Conservation (phyloP, 2,329 filamentous ascomycete genomes). For the Penicillium freii region DNA sequence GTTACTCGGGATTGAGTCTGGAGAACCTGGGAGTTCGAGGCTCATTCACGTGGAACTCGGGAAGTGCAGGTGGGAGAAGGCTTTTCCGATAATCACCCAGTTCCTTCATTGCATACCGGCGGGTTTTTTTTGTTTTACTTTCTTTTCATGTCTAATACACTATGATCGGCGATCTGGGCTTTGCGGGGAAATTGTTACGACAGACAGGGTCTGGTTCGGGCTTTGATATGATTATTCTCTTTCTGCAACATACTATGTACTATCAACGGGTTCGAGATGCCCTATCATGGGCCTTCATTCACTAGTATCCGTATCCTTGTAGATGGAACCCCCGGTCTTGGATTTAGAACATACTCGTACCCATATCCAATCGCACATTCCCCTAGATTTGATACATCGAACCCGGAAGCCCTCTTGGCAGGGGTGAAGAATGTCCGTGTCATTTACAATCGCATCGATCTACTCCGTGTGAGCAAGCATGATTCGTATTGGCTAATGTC, state of each 20-base stretch:
- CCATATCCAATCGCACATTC: background rate
- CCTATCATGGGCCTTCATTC: background rate
- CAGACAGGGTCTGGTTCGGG: background rate
- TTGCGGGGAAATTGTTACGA: background rate
- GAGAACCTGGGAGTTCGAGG: constrained; percentile 46
- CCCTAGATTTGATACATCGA: background rate
- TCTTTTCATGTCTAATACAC: constrained; percentile 5
- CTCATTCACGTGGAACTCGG: constrained; percentile 44
- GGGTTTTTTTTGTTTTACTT: background rate
- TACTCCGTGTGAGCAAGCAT: background rate
- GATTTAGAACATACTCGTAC: background rate
- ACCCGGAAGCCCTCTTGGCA: background rate
- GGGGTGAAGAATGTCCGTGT: background rate
- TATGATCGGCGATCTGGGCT: background rate
- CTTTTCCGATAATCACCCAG: constrained; percentile 43
- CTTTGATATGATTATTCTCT: background rate
- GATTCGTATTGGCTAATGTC: background rate
- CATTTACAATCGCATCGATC: background rate
- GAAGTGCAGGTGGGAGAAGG: constrained; percentile 42
- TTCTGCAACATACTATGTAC: background rate
- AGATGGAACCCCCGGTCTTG: too few relatives aligned
- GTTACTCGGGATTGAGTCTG: constrained; percentile 49
- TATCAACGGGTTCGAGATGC: background rate
- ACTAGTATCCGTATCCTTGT: background rate
- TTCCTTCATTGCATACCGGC: background rate